These are phyloP conservation scores for slime mould (Dictyostelium discoideum) DNA, from an alignment of 78 protist species.

Conservation along the genomic window DNA sequence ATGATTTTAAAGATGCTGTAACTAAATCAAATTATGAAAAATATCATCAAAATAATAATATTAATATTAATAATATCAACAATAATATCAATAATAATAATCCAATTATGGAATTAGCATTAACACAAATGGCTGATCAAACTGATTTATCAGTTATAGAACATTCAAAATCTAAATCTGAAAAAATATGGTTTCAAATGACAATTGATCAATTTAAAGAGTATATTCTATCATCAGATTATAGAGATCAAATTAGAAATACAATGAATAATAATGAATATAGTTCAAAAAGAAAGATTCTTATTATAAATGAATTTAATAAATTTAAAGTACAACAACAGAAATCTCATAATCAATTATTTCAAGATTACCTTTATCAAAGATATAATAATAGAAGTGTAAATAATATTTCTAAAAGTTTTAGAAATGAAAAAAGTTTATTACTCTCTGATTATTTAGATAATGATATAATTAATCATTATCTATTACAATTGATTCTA, in stretches of 20 bases:
- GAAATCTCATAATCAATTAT: not conserved
- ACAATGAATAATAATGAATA: not conserved
- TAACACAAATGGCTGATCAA: not conserved
- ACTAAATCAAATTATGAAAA: not conserved
- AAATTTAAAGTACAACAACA: not conserved
- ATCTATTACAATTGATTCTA: not conserved
- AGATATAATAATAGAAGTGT: not conserved
- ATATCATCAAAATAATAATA: not conserved
- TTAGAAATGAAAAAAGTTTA: not conserved
- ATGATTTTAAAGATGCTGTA: not conserved
- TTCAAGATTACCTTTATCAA: not conserved
- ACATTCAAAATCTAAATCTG: not conserved
- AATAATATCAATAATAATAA: too few relatives aligned
- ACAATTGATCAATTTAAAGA: conserved; percentile 18
- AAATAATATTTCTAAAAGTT: not conserved
- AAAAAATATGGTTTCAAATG: not conserved
- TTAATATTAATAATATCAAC: too few relatives aligned
- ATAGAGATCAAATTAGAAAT: not conserved
- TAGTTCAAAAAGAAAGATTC: not conserved
- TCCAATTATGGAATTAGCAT: not conserved
- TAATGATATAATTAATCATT: not conserved
- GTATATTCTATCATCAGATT: not conserved
- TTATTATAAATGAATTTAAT: not conserved
- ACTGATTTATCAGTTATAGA: not conserved
- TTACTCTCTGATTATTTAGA: not conserved